Conservation (phyloP, 352 stramenopile genomes). For the Phytophthora idaei region DNA sequence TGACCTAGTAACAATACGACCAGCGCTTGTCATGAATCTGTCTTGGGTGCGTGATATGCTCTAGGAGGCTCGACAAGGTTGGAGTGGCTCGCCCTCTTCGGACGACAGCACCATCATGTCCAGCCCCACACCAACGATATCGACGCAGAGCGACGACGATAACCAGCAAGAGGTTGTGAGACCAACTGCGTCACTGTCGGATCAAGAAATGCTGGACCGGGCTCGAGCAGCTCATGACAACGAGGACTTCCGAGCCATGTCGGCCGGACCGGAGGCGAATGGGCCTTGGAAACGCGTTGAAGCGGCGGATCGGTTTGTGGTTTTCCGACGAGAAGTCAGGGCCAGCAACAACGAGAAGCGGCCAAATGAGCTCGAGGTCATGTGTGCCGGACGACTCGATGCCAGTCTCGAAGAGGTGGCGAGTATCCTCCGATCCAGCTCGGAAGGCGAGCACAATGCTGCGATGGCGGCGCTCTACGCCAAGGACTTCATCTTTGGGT, state of each 20-base stretch:
- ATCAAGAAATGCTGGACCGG: slow-evolving; percentile 26
- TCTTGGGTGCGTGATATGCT: slow-evolving; percentile 11
- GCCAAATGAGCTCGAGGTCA: slow-evolving; percentile 16
- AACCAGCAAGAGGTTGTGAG: slow-evolving; percentile 8
- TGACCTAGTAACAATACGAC: neutral
- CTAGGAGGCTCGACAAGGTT: neutral
- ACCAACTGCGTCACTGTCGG: neutral
- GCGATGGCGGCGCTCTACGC: slow-evolving; percentile 39
- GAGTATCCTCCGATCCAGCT: slow-evolving; percentile 23
- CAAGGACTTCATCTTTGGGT: slow-evolving; percentile 40
- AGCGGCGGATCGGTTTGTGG: slow-evolving; percentile 18
- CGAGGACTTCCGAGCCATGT: slow-evolving; percentile 17
- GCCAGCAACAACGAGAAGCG: neutral
- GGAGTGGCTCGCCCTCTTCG: neutral
- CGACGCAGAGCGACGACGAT: slow-evolving; percentile 30
- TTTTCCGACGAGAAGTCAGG: slow-evolving; percentile 15
- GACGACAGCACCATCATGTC: neutral
- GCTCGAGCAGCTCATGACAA: slow-evolving; percentile 18
- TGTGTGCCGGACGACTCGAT: slow-evolving; percentile 31
- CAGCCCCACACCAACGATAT: slow-evolving; percentile 7
- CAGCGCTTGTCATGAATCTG: slow-evolving; percentile 11
- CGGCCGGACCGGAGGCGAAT: slow-evolving; percentile 22
- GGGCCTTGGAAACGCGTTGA: slow-evolving; percentile 32
- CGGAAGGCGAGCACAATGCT: slow-evolving; percentile 29
- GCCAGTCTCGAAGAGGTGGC: slow-evolving; percentile 36